Percentiles rank a stretch among this genome's conserved stretches.
Conservation (phyloP, 495 filamentous ascomycete genomes). For the Podospora sp. region DNA sequence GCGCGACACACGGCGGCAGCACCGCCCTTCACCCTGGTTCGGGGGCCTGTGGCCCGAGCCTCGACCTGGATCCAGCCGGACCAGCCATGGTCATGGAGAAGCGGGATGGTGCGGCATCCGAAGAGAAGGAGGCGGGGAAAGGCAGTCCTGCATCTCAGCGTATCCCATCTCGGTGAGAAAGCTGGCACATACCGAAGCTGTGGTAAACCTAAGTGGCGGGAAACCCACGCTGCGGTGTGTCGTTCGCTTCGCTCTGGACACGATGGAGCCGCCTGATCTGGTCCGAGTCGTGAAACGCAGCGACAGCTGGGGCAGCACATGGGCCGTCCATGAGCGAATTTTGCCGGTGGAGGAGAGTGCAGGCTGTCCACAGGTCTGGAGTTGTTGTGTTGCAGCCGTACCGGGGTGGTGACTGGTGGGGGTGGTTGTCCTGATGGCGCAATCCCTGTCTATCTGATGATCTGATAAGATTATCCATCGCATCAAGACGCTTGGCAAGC, state of each 20-base stretch:
- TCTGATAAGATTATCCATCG: conserved; percentile 49
- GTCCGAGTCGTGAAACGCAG: neutral
- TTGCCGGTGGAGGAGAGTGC: conserved; percentile 2
- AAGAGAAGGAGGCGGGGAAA: neutral
- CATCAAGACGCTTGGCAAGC: conserved; percentile 28
- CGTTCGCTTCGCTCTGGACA: neutral
- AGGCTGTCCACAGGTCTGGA: neutral
- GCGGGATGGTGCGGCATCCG: conserved; percentile 5
- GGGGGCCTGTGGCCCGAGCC: neutral
- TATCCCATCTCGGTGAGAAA: neutral
- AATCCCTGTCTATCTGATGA: conserved; percentile 44
- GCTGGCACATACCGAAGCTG: too few relatives aligned
- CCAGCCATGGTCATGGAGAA: too few relatives aligned
- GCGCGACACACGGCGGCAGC: neutral
- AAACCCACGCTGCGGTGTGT: neutral
- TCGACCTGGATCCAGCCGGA: neutral
- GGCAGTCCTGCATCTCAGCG: neutral
- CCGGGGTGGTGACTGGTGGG: conserved; percentile 12
- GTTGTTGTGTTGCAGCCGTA: conserved; percentile 12
- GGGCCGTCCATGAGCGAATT: neutral
- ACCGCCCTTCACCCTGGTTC: neutral
- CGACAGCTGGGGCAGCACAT: neutral
- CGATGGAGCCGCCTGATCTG: too few relatives aligned
- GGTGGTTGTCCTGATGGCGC: conserved; percentile 14
- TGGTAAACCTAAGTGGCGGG: too few relatives aligned